Evolutionary conservation across 1,139 yeast genomes (phyloP), one percentile per base, ranked within the genome.

Genomic region (Diutina mesorugosa): DNA sequence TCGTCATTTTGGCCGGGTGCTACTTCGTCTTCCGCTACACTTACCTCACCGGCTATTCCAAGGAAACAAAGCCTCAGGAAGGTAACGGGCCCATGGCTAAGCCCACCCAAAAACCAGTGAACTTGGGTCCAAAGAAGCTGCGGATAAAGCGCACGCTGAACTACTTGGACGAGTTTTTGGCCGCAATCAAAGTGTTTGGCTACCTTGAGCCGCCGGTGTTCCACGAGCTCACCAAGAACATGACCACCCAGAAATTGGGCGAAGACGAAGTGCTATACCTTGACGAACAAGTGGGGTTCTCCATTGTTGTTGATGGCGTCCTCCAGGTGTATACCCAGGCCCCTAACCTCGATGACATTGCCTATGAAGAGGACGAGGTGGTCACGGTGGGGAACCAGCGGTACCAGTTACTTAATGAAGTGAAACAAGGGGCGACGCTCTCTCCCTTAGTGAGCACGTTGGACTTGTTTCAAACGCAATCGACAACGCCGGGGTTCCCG

Each of bases 131-230:
- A 58, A 10, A 59, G 60, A 67, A 68, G 60, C 68, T 63, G 60
- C 62, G 68, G 62, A 61, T 41, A 65, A 65, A 48, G 59, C 67
- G 30, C 62, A 58, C 21, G 16, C 30, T 14, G 29, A 75, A 75
- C 60, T 91, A 90, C 66, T 72, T 93, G 58, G 97, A 93, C 67
- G 96, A 91, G 66, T 93, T 93, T 63, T 72, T 93, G 55, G 80
- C 88, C 57, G 98, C 97, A 0, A 89, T 93, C 61, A 90, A 90
- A 69, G 89, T 93, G 21, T 93, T 93, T 72, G 99, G 99, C 1
- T 91, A 91, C 67, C 73, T 93, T 57, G 99, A 93, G 62, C 79
- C 86, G 58, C 87, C 88, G 1, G 97, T 93, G 1, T 91, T 93
- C 67, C 95, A 91, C 65, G 98, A 91, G 65, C 76, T 93, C 62